A percentile compares a stretch with the other conserved stretches of the same genome.
Conservation (phyloP, 78 protist genomes). For the Dictyostelium citrinum region DNA sequence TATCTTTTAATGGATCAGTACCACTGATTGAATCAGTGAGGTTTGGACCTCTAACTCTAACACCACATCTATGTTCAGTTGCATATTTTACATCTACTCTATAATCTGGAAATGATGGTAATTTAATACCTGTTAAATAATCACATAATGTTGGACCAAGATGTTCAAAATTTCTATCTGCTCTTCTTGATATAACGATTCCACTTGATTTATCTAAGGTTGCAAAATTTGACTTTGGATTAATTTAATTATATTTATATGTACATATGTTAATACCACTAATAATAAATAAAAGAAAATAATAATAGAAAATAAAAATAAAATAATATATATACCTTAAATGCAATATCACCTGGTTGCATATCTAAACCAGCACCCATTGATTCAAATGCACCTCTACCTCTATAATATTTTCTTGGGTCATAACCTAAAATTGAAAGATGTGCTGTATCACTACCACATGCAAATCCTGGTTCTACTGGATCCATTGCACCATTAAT, state of each 20-base stretch:
- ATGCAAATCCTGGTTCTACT: constrained; percentile 91
- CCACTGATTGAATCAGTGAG: constrained; percentile 82
- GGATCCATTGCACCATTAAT: constrained; percentile 87
- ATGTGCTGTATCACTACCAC: constrained; percentile 96
- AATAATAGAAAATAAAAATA: neutral
- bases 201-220: constrained; percentile 41
- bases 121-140: constrained; percentile 66
- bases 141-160: constrained; percentile 87
- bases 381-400: constrained; percentile 93
- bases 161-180: constrained; percentile 89
- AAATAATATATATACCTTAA: constrained; percentile 73
- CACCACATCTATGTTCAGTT: constrained; percentile 93
- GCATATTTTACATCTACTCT: constrained; percentile 83
- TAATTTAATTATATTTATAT: too few relatives aligned
- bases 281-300: neutral
- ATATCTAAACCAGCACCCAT: constrained; percentile 93
- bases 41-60: constrained; percentile 89
- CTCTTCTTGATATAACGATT: constrained; percentile 78
- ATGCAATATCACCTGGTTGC: constrained; percentile 93
- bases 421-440: constrained; percentile 89
- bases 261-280: too few relatives aligned
- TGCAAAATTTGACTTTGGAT: constrained; percentile 89
- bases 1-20: constrained; percentile 92
- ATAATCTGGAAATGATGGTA: constrained; percentile 79
- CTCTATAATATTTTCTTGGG: constrained; percentile 87